A percentile compares a stretch with the other conserved stretches of the same genome.
phyloP scores from a whole-genome alignment of 2,329 filamentous ascomycete genomes.

The Clathrospora elynae region DNA sequence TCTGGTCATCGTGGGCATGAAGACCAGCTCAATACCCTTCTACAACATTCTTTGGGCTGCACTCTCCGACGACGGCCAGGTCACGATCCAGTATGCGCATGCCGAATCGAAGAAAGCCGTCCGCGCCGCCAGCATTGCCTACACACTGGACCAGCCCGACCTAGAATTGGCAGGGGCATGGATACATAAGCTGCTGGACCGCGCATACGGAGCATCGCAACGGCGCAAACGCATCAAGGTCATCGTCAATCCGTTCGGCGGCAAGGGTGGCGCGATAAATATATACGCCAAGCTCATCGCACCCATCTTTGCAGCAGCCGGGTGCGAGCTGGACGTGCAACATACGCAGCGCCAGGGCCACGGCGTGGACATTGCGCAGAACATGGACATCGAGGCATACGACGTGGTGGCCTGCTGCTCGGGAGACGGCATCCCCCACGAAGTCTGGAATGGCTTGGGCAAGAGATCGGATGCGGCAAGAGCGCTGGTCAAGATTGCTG shows the following conservation, averaged over 20 bases:
- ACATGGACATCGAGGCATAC: constrained; percentile 76
- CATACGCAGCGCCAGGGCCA: constrained; percentile 75
- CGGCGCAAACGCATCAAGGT: constrained; percentile 80
- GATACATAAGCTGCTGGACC: constrained; percentile 67
- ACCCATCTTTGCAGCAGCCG: constrained; percentile 81
- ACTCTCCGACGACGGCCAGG: constrained; percentile 58
- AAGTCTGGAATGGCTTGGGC: constrained; percentile 91
- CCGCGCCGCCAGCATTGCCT: constrained; percentile 64
- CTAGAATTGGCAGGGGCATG: constrained; percentile 62
- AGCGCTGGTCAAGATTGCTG: constrained; percentile 76
- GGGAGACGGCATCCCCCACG: constrained; percentile 88
- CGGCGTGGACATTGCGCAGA: constrained; percentile 75
- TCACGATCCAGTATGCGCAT: constrained; percentile 76
- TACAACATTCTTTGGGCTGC: constrained; percentile 87
- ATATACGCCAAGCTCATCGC: constrained; percentile 76
- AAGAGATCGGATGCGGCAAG: constrained; percentile 73
- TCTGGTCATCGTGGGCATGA: constrained; percentile 63
- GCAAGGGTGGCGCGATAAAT: constrained; percentile 75
- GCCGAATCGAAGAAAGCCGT: constrained; percentile 62
- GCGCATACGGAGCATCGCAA: constrained; percentile 72
- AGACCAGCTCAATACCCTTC: constrained; percentile 65
- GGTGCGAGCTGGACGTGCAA: constrained; percentile 75
- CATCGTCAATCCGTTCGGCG: constrained; percentile 88
- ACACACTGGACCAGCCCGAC: constrained; percentile 61
- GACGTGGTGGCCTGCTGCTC: constrained; percentile 90